These are phyloP conservation scores for Arthrobotrys pseudoclavata DNA, from an alignment of 2,329 filamentous ascomycete genomes.

Conservation along the genomic window DNA sequence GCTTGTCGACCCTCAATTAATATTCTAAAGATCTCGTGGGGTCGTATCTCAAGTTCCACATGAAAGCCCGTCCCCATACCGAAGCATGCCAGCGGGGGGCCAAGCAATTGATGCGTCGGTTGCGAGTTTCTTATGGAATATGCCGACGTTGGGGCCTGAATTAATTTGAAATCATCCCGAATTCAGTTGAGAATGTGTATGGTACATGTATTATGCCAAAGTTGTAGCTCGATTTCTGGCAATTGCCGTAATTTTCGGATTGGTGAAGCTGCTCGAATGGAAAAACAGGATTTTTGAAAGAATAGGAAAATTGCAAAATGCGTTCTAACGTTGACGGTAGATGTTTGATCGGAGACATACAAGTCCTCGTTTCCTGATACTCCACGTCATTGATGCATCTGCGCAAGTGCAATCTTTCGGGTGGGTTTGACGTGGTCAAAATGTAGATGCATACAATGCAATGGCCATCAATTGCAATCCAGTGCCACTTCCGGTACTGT, in stretches of 20 bases:
- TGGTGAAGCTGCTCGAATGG: background rate
- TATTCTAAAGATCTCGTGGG: too few species aligned
- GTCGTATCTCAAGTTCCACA: too few species aligned
- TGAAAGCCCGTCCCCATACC: too few species aligned
- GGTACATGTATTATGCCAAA: too few species aligned
- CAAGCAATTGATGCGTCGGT: too few species aligned
- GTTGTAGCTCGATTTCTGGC: too few species aligned
- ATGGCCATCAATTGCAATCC: background rate
- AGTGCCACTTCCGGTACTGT: background rate
- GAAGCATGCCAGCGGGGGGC: too few species aligned
- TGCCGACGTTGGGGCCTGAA: background rate
- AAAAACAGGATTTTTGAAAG: background rate
- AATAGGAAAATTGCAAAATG: background rate
- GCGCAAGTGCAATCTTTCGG: background rate
- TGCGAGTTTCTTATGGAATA: too few species aligned
- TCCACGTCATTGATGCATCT: constrained; percentile 5
- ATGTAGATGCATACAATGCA: constrained; percentile 7
- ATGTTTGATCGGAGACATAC: background rate
- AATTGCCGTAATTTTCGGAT: background rate
- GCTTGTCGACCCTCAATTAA: too few species aligned
- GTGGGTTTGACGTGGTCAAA: constrained; percentile 1
- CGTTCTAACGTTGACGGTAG: background rate
- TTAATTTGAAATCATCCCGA: too few species aligned
- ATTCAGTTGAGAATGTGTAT: too few species aligned
- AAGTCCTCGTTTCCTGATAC: background rate